Evolutionary conservation across 2,329 filamentous ascomycete species (phyloP), one percentile per base, ranked within the genome.

Genomic region (Diplodia corticola): DNA sequence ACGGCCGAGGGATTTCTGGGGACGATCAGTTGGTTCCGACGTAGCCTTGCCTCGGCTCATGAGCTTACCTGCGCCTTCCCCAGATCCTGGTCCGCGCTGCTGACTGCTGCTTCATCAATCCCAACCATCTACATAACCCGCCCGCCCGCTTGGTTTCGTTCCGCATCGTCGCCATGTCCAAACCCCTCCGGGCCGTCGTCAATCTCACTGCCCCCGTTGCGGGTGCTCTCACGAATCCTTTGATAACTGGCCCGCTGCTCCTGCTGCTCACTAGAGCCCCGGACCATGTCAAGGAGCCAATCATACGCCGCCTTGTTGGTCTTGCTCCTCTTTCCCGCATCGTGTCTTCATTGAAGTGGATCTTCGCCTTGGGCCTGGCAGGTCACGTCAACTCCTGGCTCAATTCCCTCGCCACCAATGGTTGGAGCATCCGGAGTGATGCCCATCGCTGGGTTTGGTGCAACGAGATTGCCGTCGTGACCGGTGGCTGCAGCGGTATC

Each of bases 401-500:
- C 5, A 78, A 76, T 35, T 67, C 69, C 7, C 63, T 75, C 13
- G 76, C 76, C 22, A 69, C 77, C 26, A 77, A 82, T 73, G 75
- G 77, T 51, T 81, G 78, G 72, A 74, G 76, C 13, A 59, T 78
- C 12, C 71, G 69, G 55, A 75, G 74, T 6, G 76, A 75, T 67
- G 71, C 74, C 55, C 69, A 70, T 12, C 33, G 49, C 22, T 78
- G 76, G 76, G 69, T 71, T 2, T 77, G 72, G 73, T 70, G 68
- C 5, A 46, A 69, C 6, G 77, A 79, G 59, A 67, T 79, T 12
- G 76, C 74, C 2, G 75, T 78, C 33, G 69, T 79, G 1, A 79
- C 76, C 2, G 77, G 77, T 10, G 77, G 77, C 2, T 76, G 75
- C 63, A 73, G 72, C 55, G 77, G 76, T 6, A 76, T 79, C 63